phyloP scores from a whole-genome alignment of 2,329 filamentous ascomycete species.

The Pyricularia pennisetigena region DNA sequence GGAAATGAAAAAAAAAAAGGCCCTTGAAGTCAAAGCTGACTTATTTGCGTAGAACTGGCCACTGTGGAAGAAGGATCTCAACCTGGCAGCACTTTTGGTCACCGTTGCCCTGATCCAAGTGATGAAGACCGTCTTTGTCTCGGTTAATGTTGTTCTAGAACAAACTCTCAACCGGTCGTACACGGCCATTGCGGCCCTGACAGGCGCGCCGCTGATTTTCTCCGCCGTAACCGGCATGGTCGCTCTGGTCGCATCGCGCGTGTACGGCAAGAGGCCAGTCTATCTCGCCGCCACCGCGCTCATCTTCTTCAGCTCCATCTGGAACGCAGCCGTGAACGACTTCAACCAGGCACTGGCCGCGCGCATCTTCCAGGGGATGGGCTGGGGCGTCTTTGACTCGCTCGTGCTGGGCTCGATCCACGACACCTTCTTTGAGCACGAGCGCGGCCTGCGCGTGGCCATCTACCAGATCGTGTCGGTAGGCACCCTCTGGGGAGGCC shows the following conservation, averaged over 20 bases:
- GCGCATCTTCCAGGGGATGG: conserved; percentile 43
- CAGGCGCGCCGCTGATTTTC: conserved; percentile 41
- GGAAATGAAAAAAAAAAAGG: neutral
- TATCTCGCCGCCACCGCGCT: conserved; percentile 36
- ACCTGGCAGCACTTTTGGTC: conserved; percentile 35
- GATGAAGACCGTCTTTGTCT: conserved; percentile 45
- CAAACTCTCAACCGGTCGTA: conserved; percentile 33
- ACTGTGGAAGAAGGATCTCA: conserved; percentile 40
- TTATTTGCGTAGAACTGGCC: conserved; percentile 41
- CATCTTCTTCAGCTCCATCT: conserved; percentile 38
- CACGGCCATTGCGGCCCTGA: conserved; percentile 36
- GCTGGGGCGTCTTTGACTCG: conserved; percentile 49
- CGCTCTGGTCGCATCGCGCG: conserved; percentile 30
- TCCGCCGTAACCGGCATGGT: conserved; percentile 34
- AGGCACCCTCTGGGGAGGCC: conserved; percentile 41
- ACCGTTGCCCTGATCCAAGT: conserved; percentile 34
- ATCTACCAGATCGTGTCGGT: conserved; percentile 34
- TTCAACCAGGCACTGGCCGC: conserved; percentile 39
- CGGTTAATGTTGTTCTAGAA: conserved; percentile 34
- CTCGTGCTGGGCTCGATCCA: conserved; percentile 41
- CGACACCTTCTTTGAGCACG: conserved; percentile 49
- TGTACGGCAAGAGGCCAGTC: conserved; percentile 43
- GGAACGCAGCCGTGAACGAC: conserved; percentile 33
- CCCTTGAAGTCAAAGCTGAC: neutral
- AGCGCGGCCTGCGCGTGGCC: conserved; percentile 34